Evolutionary conservation across 2,329 filamentous ascomycete species (phyloP).

Genomic region (Diaporthe velutina): DNA sequence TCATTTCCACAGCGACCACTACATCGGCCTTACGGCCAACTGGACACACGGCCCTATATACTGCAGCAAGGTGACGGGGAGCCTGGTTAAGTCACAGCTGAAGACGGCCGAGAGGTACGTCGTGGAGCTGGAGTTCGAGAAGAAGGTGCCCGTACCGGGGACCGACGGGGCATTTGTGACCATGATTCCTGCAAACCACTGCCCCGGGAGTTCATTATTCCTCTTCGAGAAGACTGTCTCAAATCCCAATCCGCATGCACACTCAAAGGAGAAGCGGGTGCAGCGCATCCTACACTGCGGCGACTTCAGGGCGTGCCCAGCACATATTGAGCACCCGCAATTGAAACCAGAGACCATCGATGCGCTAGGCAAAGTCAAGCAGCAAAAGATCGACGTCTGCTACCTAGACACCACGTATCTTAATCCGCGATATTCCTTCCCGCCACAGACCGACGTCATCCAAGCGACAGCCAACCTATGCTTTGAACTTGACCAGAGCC

Average conservation of each 20-base stretch:
- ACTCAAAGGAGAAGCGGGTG: conserved; percentile 63
- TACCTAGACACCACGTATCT: conserved; percentile 98
- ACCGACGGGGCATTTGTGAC: conserved; percentile 89
- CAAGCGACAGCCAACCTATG: conserved; percentile 89
- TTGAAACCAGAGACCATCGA: conserved; percentile 82
- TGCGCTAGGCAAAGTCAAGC: conserved; percentile 75
- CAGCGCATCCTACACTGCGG: conserved; percentile 95
- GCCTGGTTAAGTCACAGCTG: conserved; percentile 88
- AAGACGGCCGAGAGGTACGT: conserved; percentile 89
- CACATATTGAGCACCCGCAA: conserved; percentile 85
- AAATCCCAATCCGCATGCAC: conserved; percentile 20
- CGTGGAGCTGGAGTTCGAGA: conserved; percentile 87
- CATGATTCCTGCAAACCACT: conserved; percentile 97
- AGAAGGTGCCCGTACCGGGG: conserved; percentile 80
- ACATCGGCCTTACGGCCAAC: conserved; percentile 87
- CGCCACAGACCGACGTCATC: conserved; percentile 89
- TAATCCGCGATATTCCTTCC: conserved; percentile 95
- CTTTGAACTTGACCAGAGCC: conserved; percentile 58
- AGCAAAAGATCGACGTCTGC: conserved; percentile 94
- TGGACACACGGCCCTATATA: conserved; percentile 98
- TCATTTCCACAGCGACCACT: conserved; percentile 98
- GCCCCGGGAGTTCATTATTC: conserved; percentile 93
- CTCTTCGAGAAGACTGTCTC: conserved; percentile 85
- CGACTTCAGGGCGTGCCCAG: conserved; percentile 91
- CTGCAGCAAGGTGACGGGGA: conserved; percentile 92